Evolutionary conservation across 352 stramenopile species (phyloP).

Genomic region (Globisporangium irregulare): DNA sequence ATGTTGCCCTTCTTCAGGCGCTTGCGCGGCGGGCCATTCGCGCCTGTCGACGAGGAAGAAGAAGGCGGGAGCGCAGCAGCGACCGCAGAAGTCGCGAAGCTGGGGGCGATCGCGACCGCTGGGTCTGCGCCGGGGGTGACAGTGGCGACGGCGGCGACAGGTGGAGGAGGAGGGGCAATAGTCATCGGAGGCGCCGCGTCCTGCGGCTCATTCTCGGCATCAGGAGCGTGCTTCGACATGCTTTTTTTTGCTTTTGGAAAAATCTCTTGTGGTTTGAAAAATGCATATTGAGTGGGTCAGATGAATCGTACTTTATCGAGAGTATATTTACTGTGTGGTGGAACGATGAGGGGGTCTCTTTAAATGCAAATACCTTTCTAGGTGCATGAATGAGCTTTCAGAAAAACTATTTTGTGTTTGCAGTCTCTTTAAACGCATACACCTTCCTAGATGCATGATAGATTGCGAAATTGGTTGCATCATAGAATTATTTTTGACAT

Average conservation of each 20-base stretch:
- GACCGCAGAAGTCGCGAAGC: background rate
- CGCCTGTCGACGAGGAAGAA: background rate
- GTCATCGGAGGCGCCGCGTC: background rate
- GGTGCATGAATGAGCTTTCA: no score
- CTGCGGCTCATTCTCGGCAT: background rate
- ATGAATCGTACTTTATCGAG: no score
- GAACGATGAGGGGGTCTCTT: no score
- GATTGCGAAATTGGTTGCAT: no score
- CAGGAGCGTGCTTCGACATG: background rate
- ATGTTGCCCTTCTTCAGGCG: conserved; percentile 23
- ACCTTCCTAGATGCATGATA: no score
- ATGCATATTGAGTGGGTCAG: background rate
- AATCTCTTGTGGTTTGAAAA: background rate
- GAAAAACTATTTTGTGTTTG: no score
- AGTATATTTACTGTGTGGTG: no score
- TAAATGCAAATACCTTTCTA: no score
- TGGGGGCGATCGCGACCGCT: background rate
- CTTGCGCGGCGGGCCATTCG: background rate
- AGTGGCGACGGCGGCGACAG: background rate
- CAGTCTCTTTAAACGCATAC: no score
- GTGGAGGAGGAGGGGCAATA: background rate
- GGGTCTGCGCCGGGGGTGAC: background rate
- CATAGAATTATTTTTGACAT: no score
- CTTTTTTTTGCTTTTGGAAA: background rate
- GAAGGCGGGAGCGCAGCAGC: background rate